These are phyloP conservation scores for Hyaloscypha hepaticicola DNA, from an alignment of 495 filamentous ascomycete genomes.

Conservation along the genomic window DNA sequence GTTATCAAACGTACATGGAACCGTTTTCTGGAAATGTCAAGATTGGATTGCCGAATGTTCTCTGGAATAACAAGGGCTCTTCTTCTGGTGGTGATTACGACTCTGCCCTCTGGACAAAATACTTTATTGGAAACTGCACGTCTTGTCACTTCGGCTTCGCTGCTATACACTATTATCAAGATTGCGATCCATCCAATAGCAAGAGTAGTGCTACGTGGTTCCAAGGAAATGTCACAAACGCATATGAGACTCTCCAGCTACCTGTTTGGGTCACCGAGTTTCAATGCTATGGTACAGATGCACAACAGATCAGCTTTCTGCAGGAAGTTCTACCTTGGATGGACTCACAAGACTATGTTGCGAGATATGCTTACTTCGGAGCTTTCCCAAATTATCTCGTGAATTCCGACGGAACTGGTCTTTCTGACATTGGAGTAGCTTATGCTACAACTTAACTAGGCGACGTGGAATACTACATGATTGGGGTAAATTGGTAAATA, in stretches of 20 bases:
- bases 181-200: constrained; percentile 35
- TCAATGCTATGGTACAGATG: constrained; percentile 46
- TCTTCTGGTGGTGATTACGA: constrained; percentile 46
- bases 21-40: constrained; percentile 61
- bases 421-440: constrained; percentile 27
- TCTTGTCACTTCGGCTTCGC: constrained; percentile 63
- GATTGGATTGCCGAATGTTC: constrained; percentile 70
- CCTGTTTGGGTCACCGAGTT: constrained; percentile 86
- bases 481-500: no score
- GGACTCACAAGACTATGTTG: constrained; percentile 62
- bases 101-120: constrained; percentile 61
- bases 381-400: constrained; percentile 53
- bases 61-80: constrained; percentile 57
- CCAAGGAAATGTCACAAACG: constrained; percentile 56
- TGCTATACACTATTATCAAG: constrained; percentile 73
- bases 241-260: constrained; percentile 48
- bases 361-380: constrained; percentile 82
- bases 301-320: constrained; percentile 56
- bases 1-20: constrained; percentile 67
- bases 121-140: constrained; percentile 58
- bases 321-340: constrained; percentile 59
- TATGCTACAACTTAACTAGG: constrained; percentile 18
- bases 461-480: no score
- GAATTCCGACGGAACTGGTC: constrained; percentile 49
- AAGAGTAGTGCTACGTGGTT: constrained; percentile 44